Evolutionary conservation across 1,284 basidiomycete species (phyloP), one percentile per base, ranked within the genome.

Genomic region (Ceraceosorus bombacis): DNA sequence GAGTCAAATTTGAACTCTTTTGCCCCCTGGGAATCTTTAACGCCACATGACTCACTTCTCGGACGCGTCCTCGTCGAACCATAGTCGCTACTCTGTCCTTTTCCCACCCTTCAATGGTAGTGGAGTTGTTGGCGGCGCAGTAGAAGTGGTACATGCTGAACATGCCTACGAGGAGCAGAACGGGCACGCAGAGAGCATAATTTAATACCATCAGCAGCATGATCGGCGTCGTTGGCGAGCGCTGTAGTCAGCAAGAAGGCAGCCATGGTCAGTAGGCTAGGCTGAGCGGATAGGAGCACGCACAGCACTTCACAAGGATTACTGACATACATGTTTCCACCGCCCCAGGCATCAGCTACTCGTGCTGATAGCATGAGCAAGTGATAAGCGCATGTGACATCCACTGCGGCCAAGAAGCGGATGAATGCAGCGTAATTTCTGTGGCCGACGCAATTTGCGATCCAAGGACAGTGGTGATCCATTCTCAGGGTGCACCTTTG

Each of bases 91-190:
- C 90, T 77, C 89, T 91, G 74, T 98, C 92, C 80, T 96, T 96
- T 78, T 98, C 95, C 89, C 90, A 95, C 0, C 88, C 86, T 80
- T 98, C 94, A 60, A 98, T 95, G 0, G 94, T 97, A 0, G 94
- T 98, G 9, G 87, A 87, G 77, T 98, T 98, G 17, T 83, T 82
- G 9, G 83, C 71, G n/a, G 94, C 78, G 54, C 85, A 83, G 76
- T 86, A 89, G 65, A 93, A 85, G 71, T 98, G 95, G 75, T 94
- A 98, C 38, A 92, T 60, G 64, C 88, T 89, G 67, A 78, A 73
- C 39, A 62, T 54, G 13, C 93, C 91, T 41, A 98, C 92, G 37
- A 86, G 82, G 53, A 95, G 78, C 48, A 92, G 79, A 2, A 95
- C 91, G 0, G 93, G 93, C 6, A 89, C 78, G 74, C 90, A 92